Percentiles rank a stretch among this genome's conserved stretches.
Conservation (phyloP, 73 alveolate genomes). For the Effrenium voratum region DNA sequence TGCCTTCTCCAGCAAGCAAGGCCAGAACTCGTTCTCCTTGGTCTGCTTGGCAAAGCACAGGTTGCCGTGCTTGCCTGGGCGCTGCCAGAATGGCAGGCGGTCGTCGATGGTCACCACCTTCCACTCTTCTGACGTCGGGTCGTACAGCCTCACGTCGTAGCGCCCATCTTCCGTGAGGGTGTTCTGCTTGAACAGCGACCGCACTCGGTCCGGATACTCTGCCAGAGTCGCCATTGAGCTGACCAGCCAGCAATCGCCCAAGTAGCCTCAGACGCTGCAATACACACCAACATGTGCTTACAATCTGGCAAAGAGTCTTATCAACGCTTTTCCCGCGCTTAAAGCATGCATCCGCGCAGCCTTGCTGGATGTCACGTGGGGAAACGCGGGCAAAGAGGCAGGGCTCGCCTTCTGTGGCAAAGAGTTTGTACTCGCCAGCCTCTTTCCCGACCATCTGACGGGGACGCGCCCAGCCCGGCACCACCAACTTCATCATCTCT, state of each 20-base stretch:
- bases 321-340: background rate
- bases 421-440: slow-evolving; percentile 41
- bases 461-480: slow-evolving; percentile 93
- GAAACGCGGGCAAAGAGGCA: slow-evolving; percentile 61
- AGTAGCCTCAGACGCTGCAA: background rate
- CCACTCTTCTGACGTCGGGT: slow-evolving; percentile 51
- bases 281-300: background rate
- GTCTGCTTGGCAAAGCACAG: slow-evolving; percentile 63
- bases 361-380: slow-evolving; percentile 60
- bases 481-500: slow-evolving; percentile 84
- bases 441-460: slow-evolving; percentile 69
- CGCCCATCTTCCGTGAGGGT: slow-evolving; percentile 53
- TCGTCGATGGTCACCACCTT: slow-evolving; percentile 59
- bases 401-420: slow-evolving; percentile 49
- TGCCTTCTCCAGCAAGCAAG: slow-evolving; percentile 85
- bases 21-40: slow-evolving; percentile 82
- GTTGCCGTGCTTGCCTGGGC: slow-evolving; percentile 48
- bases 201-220: slow-evolving; percentile 87
- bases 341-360: background rate
- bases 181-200: slow-evolving; percentile 47
- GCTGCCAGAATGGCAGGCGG: slow-evolving; percentile 51
- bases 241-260: slow-evolving; percentile 93
- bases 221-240: slow-evolving; percentile 69
- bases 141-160: slow-evolving; percentile 73
- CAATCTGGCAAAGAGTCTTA: background rate